Conservation (phyloP, 768 basidiomycete species). For the Suillus americanus region DNA sequence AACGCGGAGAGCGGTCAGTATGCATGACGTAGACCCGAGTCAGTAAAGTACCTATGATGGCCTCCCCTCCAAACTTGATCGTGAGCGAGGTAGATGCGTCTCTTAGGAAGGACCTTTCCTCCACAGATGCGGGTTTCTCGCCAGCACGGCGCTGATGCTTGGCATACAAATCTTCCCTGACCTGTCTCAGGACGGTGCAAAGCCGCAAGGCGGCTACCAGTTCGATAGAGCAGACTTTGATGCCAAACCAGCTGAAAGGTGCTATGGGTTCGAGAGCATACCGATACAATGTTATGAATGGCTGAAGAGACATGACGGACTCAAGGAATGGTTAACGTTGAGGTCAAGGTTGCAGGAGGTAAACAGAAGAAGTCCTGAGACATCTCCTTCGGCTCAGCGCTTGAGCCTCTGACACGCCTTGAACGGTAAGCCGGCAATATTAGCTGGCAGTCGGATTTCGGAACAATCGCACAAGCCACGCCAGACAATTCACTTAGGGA, state of each 20-base stretch:
- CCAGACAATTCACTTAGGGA: background rate
- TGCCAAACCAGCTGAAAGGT: conserved; percentile 68
- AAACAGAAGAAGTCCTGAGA: background rate
- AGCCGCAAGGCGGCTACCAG: conserved; percentile 68
- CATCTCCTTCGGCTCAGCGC: background rate
- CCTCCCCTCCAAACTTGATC: conserved; percentile 81
- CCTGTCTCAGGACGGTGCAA: conserved; percentile 65
- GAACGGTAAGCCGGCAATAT: background rate
- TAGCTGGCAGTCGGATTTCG: background rate
- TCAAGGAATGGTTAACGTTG: background rate
- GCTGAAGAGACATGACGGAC: conserved; percentile 33
- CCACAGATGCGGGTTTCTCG: conserved; percentile 37
- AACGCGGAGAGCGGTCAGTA: background rate
- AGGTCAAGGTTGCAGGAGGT: background rate
- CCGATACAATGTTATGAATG: conserved; percentile 50
- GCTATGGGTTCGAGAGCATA: conserved; percentile 57
- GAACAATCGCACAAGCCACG: background rate
- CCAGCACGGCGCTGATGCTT: conserved; percentile 42
- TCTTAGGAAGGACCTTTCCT: conserved; percentile 56
- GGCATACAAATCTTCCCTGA: conserved; percentile 49
- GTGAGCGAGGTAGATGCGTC: conserved; percentile 57
- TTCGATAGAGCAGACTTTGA: conserved; percentile 62
- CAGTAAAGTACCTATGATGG: conserved; percentile 53
- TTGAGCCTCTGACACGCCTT: background rate
- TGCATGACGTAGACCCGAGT: background rate